These are phyloP conservation scores for Auriscalpium microsporum DNA, from an alignment of 768 basidiomycete genomes.

Conservation along the genomic window DNA sequence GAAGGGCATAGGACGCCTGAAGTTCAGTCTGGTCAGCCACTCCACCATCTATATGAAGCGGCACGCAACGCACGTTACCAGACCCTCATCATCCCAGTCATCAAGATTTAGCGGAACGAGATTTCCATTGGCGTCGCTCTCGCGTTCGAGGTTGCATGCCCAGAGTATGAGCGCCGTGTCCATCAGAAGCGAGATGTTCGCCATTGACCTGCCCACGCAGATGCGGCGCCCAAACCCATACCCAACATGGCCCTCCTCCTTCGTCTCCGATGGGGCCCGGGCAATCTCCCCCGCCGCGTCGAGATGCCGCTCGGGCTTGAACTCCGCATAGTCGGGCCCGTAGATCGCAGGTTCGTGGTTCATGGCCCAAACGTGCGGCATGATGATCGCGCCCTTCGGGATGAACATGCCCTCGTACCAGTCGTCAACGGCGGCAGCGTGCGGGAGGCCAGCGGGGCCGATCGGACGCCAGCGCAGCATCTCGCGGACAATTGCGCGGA, in stretches of 20 bases:
- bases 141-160: conserved; percentile 6
- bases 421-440: conserved; percentile 18
- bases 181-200: conserved; percentile 15
- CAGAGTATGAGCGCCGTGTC: conserved; percentile 11
- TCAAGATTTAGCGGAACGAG: not conserved
- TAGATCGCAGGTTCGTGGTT: conserved; percentile 2
- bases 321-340: conserved; percentile 9
- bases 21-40: not conserved
- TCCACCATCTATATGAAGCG: not conserved
- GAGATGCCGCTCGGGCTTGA: conserved; percentile 14
- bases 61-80: conserved; percentile 7
- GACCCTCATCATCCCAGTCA: not conserved
- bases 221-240: conserved; percentile 13
- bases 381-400: conserved; percentile 26
- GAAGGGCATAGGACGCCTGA: not conserved
- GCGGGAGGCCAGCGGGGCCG: not conserved
- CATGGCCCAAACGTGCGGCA: conserved; percentile 18
- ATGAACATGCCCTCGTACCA: conserved; percentile 23
- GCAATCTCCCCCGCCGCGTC: not conserved
- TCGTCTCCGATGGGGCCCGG: not conserved
- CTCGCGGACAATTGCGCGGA: conserved; percentile 13
- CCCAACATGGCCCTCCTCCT: conserved; percentile 2
- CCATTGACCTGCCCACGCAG: conserved; percentile 13
- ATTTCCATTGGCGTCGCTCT: conserved; percentile 4
- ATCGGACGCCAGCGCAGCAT: conserved; percentile 3